Evolutionary conservation across 2,329 filamentous ascomycete genomes (phyloP).

Genomic region (Calycina herbarum): DNA sequence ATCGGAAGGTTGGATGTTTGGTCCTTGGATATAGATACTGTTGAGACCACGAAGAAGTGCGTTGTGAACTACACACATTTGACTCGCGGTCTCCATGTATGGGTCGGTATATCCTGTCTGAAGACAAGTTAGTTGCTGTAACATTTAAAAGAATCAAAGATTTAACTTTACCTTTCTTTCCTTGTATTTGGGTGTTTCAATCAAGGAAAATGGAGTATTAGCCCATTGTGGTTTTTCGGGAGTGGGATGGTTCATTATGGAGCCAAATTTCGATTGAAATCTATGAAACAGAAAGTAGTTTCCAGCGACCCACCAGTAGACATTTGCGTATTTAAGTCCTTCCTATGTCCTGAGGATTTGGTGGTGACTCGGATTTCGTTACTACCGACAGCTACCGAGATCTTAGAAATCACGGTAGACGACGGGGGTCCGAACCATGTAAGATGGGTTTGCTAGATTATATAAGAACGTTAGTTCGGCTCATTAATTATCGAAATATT

Average conservation of each 20-base stretch:
- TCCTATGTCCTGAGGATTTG: constrained; percentile 8
- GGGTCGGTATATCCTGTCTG: constrained; percentile 35
- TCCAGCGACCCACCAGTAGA: background rate
- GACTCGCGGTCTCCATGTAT: constrained; percentile 58
- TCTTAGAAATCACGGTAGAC: constrained; percentile 8
- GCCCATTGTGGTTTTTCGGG: constrained; percentile 16
- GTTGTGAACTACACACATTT: constrained; percentile 64
- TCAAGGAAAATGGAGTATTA: constrained; percentile 19
- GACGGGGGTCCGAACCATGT: constrained; percentile 14
- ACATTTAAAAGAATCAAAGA: background rate
- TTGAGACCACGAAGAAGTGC: constrained; percentile 63
- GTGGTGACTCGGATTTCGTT: constrained; percentile 16
- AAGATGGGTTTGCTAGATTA: constrained; percentile 5
- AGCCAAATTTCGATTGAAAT: background rate
- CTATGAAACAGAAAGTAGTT: background rate
- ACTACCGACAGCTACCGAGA: constrained; percentile 16
- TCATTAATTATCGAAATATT: background rate
- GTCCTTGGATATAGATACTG: constrained; percentile 60
- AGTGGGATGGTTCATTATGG: constrained; percentile 14
- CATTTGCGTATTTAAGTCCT: constrained; percentile 14
- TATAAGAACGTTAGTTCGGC: constrained; percentile 7
- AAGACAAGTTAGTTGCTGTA: background rate
- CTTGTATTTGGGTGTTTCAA: constrained; percentile 18
- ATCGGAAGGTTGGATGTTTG: constrained; percentile 50
- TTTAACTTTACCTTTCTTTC: constrained; percentile 12